Base-by-base conservation (phyloP, 2,329 filamentous ascomycete species). In the Fusarium luffae region DNA sequence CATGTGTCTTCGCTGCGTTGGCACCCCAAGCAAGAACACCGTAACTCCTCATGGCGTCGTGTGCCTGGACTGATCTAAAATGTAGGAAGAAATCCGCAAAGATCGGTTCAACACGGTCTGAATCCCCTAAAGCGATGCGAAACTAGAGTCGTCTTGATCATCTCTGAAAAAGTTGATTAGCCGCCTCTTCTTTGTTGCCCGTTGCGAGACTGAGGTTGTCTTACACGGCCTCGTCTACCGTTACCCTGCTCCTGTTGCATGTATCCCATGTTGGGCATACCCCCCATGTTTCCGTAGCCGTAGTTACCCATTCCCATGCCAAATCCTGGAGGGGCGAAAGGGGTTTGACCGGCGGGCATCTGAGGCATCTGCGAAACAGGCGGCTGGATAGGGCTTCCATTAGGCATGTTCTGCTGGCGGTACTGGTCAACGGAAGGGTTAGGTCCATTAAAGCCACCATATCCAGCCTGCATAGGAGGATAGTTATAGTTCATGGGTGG, bases 401-500 rank as follows among this genome's bases (percentile, higher is more conserved):
- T 87, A 30, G 82, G 77, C 73, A 86, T 78, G 63, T 79, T 82
- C 52, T 84, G 84, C 69, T 83, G 83, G 60, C 86, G 85, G 74
- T 86, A 89, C 71, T 88, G 86, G 37, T 90, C 87, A 50, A 86
- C 78, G 2, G 84, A 78, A 10, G 85, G 80, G 68, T 81, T 83
- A 37, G 83, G 75, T 59, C 78, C 82, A 69, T 80, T 83, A 72
- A 85, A 89, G n/a, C 80, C 83, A n/a, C 80, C 82, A 72, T 85
- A 89, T 1, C 85, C 85, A 40, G 84, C 81, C 75, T 85, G 87
- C 83, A 90, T 85, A 10, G 80, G 77, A 6, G 86, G 83, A 74
- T 85, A 90, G 77, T 83, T 89, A 76, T 85, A 88, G 75, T 82
- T 85, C 80, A 89, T 84, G 12, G 84, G 84, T 14, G 86, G 85